phyloP scores from a whole-genome alignment of 257 asterid genomes.

The Prunella vulgaris region DNA sequence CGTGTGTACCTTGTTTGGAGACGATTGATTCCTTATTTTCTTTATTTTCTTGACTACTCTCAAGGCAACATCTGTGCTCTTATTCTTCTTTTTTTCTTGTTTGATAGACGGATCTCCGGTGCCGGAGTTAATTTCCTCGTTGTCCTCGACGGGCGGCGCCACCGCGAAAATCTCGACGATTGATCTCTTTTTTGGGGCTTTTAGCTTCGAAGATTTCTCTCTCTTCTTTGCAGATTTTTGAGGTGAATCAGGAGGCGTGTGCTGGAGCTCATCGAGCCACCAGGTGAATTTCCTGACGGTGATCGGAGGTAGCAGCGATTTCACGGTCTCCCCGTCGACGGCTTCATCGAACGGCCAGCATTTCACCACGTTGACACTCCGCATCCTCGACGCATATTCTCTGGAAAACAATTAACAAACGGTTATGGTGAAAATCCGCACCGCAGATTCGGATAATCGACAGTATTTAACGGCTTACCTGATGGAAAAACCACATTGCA shows the following conservation, averaged over 20 bases:
- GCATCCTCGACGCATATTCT: slow-evolving; percentile 59
- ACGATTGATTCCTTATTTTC: slow-evolving; percentile 21
- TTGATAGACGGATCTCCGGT: no score
- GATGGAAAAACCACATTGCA: slow-evolving; percentile 52
- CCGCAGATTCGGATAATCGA: background rate
- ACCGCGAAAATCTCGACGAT: slow-evolving; percentile 65
- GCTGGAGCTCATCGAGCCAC: slow-evolving; percentile 54
- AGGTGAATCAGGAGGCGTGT: background rate
- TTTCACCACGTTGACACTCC: slow-evolving; percentile 54
- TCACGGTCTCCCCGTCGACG: slow-evolving; percentile 24
- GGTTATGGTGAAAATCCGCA: slow-evolving; percentile 1
- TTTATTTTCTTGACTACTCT: slow-evolving; percentile 31
- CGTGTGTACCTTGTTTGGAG: slow-evolving; percentile 41
- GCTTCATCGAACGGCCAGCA: slow-evolving; percentile 73
- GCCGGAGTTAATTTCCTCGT: no score
- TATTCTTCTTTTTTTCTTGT: background rate
- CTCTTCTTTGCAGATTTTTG: background rate
- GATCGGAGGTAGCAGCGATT: slow-evolving; percentile 56
- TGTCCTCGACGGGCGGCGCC: slow-evolving; percentile 49
- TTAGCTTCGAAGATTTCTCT: slow-evolving; percentile 21
- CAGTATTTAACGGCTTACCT: slow-evolving; percentile 23
- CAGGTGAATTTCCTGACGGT: slow-evolving; percentile 55
- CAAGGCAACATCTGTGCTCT: slow-evolving; percentile 3
- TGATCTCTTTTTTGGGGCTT: slow-evolving; percentile 64
- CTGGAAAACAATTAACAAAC: slow-evolving; percentile 29